Evolutionary conservation across 176 grass and related monocot species (phyloP).

Genomic region (Alloteropsis semialata): DNA sequence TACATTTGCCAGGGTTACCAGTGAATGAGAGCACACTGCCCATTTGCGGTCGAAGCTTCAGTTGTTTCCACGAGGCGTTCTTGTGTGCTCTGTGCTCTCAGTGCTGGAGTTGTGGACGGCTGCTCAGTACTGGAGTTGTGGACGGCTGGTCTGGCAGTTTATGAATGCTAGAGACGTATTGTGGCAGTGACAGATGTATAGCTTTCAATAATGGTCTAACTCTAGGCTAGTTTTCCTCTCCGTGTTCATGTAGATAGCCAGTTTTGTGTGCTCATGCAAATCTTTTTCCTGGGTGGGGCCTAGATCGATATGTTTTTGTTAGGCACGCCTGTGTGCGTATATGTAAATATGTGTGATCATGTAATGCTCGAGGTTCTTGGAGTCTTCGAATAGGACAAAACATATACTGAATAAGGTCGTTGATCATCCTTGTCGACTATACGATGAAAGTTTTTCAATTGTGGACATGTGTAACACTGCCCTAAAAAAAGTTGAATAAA

Average conservation of each 20-base stretch:
- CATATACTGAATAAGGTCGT: constrained; percentile 18
- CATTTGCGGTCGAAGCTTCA: neutral
- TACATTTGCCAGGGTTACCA: constrained; percentile 43
- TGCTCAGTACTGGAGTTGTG: constrained; percentile 15
- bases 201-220: constrained; percentile 46
- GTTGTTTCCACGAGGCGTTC: constrained; percentile 25
- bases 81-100: constrained; percentile 31
- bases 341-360: constrained; percentile 39
- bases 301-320: constrained; percentile 34
- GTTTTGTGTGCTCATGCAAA: constrained; percentile 52
- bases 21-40: constrained; percentile 30
- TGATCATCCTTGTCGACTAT: neutral
- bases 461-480: neutral
- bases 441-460: neutral
- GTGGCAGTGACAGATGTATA: constrained; percentile 33
- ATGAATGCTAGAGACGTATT: constrained; percentile 3
- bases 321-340: constrained; percentile 17
- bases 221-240: constrained; percentile 47
- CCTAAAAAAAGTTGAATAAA: neutral
- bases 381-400: neutral
- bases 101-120: constrained; percentile 9
- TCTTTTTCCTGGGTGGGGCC: constrained; percentile 27
- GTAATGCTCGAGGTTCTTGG: constrained; percentile 8
- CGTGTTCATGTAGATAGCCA: constrained; percentile 40
- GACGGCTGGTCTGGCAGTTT: constrained; percentile 9